Evolutionary conservation across 176 grass and related monocot species (phyloP).

Genomic region (Phragmites australis): DNA sequence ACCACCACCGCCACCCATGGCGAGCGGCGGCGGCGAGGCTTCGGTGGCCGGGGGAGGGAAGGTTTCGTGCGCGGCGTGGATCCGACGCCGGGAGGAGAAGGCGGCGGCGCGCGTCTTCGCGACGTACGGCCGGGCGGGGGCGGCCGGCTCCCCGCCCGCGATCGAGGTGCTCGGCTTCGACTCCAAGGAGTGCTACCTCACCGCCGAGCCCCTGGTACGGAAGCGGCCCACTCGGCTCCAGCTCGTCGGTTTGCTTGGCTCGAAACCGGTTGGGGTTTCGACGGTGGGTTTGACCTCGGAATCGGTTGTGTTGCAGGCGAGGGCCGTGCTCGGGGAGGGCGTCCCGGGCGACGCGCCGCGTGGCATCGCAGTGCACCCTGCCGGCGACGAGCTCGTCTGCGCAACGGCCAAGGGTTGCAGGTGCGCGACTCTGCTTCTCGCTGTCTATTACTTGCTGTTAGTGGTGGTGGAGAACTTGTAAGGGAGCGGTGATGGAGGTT

Average conservation of each 20-base stretch:
- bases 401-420: constrained; percentile 73
- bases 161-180: constrained; percentile 84
- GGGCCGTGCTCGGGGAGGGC: constrained; percentile 53
- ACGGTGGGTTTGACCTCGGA: neutral
- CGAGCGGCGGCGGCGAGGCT: constrained; percentile 15
- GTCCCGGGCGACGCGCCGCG: constrained; percentile 47
- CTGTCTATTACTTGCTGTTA: neutral
- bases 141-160: constrained; percentile 28
- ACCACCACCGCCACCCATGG: constrained; percentile 16
- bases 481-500: neutral
- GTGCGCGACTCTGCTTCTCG: constrained; percentile 45
- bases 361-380: constrained; percentile 80
- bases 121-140: constrained; percentile 45
- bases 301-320: constrained; percentile 49
- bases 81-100: constrained; percentile 71
- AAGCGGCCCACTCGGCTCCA: neutral
- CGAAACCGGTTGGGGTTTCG: neutral
- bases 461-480: neutral
- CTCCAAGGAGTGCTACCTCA: constrained; percentile 55
- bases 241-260: too few species aligned
- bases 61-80: constrained; percentile 77
- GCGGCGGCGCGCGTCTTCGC: constrained; percentile 54
- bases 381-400: constrained; percentile 84
- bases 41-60: constrained; percentile 27
- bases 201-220: constrained; percentile 60